phyloP scores from a whole-genome alignment of 257 asterid species.

The Solanum lycopersicoides region DNA sequence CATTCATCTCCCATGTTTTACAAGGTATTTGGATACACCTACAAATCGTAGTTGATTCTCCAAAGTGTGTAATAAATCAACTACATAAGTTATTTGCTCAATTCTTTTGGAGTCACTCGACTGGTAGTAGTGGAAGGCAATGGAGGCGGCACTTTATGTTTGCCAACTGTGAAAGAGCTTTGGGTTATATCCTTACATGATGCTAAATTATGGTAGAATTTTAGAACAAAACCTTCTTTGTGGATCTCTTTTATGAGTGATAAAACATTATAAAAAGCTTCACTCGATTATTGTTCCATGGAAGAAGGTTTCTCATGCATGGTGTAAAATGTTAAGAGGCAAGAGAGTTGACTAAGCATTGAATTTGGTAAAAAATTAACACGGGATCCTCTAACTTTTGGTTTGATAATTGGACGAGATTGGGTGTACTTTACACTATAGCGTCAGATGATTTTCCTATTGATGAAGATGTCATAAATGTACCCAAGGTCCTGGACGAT shows the following conservation, averaged over 20 bases:
- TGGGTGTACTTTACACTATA: neutral
- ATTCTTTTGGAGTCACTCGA: neutral
- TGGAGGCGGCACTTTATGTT: neutral
- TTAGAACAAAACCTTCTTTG: neutral
- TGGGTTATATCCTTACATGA: neutral
- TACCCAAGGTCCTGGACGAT: neutral
- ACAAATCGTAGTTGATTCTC: neutral
- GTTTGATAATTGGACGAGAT: neutral
- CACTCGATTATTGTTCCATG: neutral
- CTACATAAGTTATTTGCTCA: neutral
- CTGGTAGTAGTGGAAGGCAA: neutral
- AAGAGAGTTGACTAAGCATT: neutral
- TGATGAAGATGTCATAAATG: neutral
- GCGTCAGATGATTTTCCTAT: neutral
- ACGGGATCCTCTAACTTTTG: neutral
- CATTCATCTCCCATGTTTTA: neutral
- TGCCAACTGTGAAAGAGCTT: neutral
- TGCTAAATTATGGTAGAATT: neutral
- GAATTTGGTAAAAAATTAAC: neutral
- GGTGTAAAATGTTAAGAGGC: neutral
- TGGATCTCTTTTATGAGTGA: neutral
- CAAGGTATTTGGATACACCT: too few species aligned
- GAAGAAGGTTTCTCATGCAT: neutral
- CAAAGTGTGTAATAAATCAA: neutral
- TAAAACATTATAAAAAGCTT: too few species aligned